Evolutionary conservation across 306 rosid species (phyloP), one percentile per base, ranked within the genome.

Genomic region (Trifolium dubium): DNA sequence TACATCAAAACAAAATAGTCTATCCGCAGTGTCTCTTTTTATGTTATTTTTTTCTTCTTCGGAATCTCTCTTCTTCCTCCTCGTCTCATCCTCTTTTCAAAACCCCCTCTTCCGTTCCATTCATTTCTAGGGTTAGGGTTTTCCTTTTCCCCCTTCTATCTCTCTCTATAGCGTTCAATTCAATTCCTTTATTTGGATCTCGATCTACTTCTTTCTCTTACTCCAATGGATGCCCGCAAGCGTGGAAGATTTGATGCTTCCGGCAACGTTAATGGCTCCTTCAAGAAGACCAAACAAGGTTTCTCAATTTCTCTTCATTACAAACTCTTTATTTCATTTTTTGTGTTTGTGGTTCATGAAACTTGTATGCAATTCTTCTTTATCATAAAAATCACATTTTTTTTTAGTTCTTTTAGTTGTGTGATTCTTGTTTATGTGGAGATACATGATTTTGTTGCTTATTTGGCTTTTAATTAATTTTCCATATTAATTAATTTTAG

Each of bases 251-350:
- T 75, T 4, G 92, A 80, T 1, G 12, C 66, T 41, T 78, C 72
- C 53, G 49, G 76, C 29, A 89, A 85, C 75, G 90, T 78, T 39
- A 89, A 85, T 73, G 90, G 95, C 58, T 77, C 78, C 82, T 5
- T 84, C 69, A 89, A 89, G 85, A 87, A 87, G 64, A 77, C 76
- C 67, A 85, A 87, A 78, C 88, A 78, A 89, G 92, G 96, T 89
- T 75, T 64, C 71, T n/a, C 72, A 17, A 72, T 17, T 41, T 50
- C 47, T 61, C 6, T 35, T 44, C 18, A 19, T 56, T 50, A 2
- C 8, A 28, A 4, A 10, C 2, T 49, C 4, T 58, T 46, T 63
- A 2, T 60, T 28, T 7, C 10, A 6, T 41, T 72, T 60, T n/a
- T 68, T 67, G 9, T 54, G 28, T 15, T 67, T 34, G 14, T 73